Evolutionary conservation across 345 rosid genomes (phyloP).

Genomic region (Populus ilicifolia): DNA sequence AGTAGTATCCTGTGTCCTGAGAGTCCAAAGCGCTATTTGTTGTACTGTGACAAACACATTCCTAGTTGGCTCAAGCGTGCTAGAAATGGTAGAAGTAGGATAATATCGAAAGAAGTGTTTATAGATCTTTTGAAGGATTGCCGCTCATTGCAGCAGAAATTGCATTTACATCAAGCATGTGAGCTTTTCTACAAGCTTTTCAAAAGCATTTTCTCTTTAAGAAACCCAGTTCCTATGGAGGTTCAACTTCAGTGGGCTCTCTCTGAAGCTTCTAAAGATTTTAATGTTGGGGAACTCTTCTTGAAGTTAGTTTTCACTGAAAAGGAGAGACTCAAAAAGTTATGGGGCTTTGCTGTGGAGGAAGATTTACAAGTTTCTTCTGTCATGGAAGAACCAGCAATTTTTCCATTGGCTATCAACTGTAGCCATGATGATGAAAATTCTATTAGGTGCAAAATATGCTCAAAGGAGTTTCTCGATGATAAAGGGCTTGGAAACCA

Average conservation of each 20-base stretch:
- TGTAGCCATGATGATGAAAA: conserved; percentile 39
- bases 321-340: conserved; percentile 60
- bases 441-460: conserved; percentile 57
- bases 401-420: conserved; percentile 36
- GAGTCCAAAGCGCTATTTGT: conserved; percentile 60
- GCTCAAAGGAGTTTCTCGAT: conserved; percentile 48
- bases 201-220: conserved; percentile 77
- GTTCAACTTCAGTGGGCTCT: conserved; percentile 94
- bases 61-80: conserved; percentile 99
- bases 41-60: conserved; percentile 89
- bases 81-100: conserved; percentile 95
- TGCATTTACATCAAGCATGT: conserved; percentile 85
- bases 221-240: conserved; percentile 91
- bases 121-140: conserved; percentile 63
- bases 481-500: conserved; percentile 55
- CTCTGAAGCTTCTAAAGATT: conserved; percentile 78
- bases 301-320: conserved; percentile 69
- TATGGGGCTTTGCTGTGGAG: conserved; percentile 66
- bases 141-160: conserved; percentile 54
- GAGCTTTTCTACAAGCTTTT: conserved; percentile 93
- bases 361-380: conserved; percentile 37
- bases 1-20: conserved; percentile 54
- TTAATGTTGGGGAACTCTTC: conserved; percentile 58
- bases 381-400: conserved; percentile 39
- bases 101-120: conserved; percentile 90